Conservation (phyloP, 1,284 basidiomycete species). For the Leccinum pachyderme region DNA sequence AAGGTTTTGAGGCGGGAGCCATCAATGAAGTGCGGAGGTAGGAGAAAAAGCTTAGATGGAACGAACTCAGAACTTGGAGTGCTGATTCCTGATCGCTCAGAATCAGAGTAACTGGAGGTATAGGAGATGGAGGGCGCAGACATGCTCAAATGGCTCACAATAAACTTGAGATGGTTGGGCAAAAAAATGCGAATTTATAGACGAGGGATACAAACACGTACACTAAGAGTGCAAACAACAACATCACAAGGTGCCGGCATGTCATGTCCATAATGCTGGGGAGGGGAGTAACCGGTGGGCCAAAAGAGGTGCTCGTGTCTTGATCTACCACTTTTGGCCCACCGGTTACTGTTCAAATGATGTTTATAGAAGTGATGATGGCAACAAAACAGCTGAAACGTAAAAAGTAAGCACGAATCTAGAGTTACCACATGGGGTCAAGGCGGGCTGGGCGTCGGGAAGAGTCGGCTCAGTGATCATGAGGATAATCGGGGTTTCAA, state of each 20-base stretch:
- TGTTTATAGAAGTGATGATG: neutral
- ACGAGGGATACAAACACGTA: conserved; percentile 25
- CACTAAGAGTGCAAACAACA: conserved; percentile 11
- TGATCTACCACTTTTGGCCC: too few relatives aligned
- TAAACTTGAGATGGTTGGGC: neutral
- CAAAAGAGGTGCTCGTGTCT: neutral
- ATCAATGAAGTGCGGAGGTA: conserved; percentile 19
- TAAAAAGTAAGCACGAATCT: neutral
- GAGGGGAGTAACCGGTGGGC: neutral
- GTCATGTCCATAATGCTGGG: neutral
- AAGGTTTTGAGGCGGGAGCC: conserved; percentile 16
- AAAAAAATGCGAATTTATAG: conserved; percentile 25
- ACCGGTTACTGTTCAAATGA: neutral
- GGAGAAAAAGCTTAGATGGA: conserved; percentile 23
- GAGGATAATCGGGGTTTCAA: conserved; percentile 20
- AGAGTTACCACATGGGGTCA: conserved; percentile 1
- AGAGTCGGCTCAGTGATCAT: neutral
- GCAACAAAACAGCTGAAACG: conserved; percentile 9
- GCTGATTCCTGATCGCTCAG: conserved; percentile 20
- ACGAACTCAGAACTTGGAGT: conserved; percentile 30
- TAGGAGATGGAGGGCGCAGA: conserved; percentile 9
- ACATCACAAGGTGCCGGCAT: conserved; percentile 2
- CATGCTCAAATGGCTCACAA: conserved; percentile 19
- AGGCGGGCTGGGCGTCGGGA: conserved; percentile 1
- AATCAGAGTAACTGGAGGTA: conserved; percentile 18